Percentiles rank a stretch among this genome's conserved stretches.
Conservation (phyloP, 805 yeast genomes). For the Metschnikowia hibisci region DNA sequence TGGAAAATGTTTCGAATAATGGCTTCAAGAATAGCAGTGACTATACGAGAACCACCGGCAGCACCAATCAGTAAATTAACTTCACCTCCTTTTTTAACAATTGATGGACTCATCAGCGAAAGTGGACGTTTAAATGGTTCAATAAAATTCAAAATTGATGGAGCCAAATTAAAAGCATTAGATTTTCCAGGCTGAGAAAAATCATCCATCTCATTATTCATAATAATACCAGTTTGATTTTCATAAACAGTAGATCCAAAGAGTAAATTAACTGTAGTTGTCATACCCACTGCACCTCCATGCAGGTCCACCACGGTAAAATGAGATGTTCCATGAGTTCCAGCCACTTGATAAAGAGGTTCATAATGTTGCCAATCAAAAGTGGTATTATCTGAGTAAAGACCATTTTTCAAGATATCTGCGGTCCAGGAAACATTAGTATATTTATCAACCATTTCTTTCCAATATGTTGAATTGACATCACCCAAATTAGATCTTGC, state of each 20-base stretch:
- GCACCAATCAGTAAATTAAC: constrained; percentile 70
- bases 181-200: constrained; percentile 67
- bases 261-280: constrained; percentile 79
- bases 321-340: constrained; percentile 91
- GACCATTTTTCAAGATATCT: constrained; percentile 34
- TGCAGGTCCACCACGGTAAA: constrained; percentile 71
- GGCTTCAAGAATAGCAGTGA: constrained; percentile 80
- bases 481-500: constrained; percentile 88
- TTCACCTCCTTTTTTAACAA: constrained; percentile 29
- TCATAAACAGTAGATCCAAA: constrained; percentile 87
- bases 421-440: constrained; percentile 56
- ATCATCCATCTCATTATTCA: constrained; percentile 94
- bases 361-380: constrained; percentile 67
- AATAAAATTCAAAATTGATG: constrained; percentile 76
- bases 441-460: constrained; percentile 37
- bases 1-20: constrained; percentile 62
- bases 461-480: constrained; percentile 27
- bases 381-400: constrained; percentile 56
- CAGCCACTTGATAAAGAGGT: constrained; percentile 72
- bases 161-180: constrained; percentile 77
- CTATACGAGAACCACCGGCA: constrained; percentile 89
- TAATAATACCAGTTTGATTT: constrained; percentile 71
- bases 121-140: constrained; percentile 78
- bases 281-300: constrained; percentile 79
- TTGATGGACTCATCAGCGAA: constrained; percentile 77